These are phyloP conservation scores for Eucalyptus cladocalyx DNA, from an alignment of 345 rosid species.

Conservation along the genomic window DNA sequence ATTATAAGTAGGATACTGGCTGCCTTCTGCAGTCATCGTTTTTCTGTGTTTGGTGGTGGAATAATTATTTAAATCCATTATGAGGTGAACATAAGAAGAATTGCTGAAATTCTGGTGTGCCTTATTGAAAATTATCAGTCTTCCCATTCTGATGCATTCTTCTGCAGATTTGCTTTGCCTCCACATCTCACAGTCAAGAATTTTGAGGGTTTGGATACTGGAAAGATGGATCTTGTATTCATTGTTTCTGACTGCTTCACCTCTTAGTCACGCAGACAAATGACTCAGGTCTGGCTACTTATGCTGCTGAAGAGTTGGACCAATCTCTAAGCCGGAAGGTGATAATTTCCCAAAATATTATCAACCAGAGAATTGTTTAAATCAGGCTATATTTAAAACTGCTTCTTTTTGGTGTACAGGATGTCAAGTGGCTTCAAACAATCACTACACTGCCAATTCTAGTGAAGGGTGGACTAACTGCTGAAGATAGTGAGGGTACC, in stretches of 20 bases:
- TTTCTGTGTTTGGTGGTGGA: not conserved
- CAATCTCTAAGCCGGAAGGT: slow-evolving; percentile 86
- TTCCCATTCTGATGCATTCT: not conserved
- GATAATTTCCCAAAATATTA: not conserved
- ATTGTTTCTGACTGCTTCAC: not conserved
- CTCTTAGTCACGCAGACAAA: slow-evolving; percentile 23
- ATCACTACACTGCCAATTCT: slow-evolving; percentile 86
- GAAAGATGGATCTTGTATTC: slow-evolving; percentile 47
- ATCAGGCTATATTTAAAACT: not conserved
- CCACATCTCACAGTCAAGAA: slow-evolving; percentile 68
- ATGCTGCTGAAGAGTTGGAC: slow-evolving; percentile 74
- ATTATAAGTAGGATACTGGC: not conserved
- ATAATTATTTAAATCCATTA: not conserved
- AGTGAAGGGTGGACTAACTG: slow-evolving; percentile 84
- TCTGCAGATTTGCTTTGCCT: slow-evolving; percentile 61
- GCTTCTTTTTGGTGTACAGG: slow-evolving; percentile 21
- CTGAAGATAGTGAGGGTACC: slow-evolving; percentile 61
- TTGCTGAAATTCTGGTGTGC: not conserved
- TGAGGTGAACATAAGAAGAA: not conserved
- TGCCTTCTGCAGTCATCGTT: not conserved
- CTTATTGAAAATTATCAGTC: not conserved
- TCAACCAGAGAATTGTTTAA: not conserved
- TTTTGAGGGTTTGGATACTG: slow-evolving; percentile 79
- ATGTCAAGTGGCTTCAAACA: slow-evolving; percentile 87
- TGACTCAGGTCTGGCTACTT: slow-evolving; percentile 82